Evolutionary conservation across 192 early-diverging fungal species (phyloP), one percentile per base, ranked within the genome.

Genomic region (Dissophora ornata): DNA sequence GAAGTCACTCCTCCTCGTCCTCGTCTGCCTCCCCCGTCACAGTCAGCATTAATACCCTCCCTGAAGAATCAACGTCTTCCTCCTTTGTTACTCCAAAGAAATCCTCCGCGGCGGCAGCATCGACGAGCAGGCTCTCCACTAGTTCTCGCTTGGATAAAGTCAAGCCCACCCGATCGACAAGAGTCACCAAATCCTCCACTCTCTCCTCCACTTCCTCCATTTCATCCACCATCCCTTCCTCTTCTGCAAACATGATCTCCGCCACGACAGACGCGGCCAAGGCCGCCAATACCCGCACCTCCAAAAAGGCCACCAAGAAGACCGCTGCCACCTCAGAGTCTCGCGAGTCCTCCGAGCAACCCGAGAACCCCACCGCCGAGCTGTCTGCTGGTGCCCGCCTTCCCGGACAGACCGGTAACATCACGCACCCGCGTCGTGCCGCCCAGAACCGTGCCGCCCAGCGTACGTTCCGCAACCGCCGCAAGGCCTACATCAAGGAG

Each of bases 361-460:
- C 54, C 33, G 44, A 48, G 15, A 48, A 26, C 33, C 12, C 2
- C 29, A 34, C 62, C 48, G 2, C 51, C 6, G 25, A 44, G 2
- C 9, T 30, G 13, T 24, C 48, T 44, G n/a, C n/a, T n/a, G n/a
- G n/a, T n/a, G n/a, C n/a, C n/a, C 47, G 41, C 25, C 12, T 25
- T 2, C 19, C 60, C 21, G 19, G 25, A 19, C 36, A 48, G 33
- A 63, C 69, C 11, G 69, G 71, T 22, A 77, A 77, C 49, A 32
- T 77, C 25, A 77, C 73, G 12, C 73, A 77, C 24, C 82, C 86
- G 2, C 93, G 93, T 71, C 87, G 95, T 57, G 93, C 94, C 0
- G 93, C 91, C 19, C 95, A 96, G 79, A 96, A 96, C 81, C 88
- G 95, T 19, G 92, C 92, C 2, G 95, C 95, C 0, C 95, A 96